Conservation (phyloP, 306 rosid genomes). For the Malus orientalis region DNA sequence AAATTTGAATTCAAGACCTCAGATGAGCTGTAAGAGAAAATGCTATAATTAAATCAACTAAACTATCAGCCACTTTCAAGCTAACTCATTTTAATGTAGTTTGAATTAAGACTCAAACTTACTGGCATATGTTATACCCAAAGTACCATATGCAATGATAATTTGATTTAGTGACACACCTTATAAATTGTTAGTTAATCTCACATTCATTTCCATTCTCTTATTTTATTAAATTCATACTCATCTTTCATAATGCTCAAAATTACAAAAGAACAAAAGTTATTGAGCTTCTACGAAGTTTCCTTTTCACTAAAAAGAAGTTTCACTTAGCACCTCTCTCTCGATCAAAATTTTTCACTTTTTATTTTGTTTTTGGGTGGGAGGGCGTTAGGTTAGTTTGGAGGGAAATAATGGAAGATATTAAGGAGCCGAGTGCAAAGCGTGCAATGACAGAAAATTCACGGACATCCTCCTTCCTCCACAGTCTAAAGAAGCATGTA, state of each 20-base stretch:
- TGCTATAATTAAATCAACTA: background rate
- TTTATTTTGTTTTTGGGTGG: background rate
- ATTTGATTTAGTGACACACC: background rate
- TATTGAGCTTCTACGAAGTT: background rate
- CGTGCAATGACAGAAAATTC: constrained; percentile 11
- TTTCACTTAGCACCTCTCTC: background rate
- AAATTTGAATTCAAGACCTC: background rate
- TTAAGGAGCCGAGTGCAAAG: background rate
- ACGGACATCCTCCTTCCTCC: constrained; percentile 10
- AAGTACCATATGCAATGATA: background rate
- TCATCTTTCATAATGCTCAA: background rate
- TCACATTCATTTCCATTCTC: background rate
- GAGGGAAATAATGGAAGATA: background rate
- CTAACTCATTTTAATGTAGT: background rate
- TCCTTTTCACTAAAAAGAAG: background rate
- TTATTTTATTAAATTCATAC: background rate
- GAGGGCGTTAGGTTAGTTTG: background rate
- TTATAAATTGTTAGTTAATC: background rate
- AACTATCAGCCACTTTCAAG: background rate
- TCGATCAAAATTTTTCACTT: background rate
- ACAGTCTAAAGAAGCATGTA: constrained; percentile 26
- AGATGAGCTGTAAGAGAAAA: too few relatives aligned
- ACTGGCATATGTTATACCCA: background rate
- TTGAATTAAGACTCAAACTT: background rate
- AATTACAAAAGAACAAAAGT: background rate